Conservation (phyloP, 192 early-diverging fungal species). For the Entomortierella chlamydospora region DNA sequence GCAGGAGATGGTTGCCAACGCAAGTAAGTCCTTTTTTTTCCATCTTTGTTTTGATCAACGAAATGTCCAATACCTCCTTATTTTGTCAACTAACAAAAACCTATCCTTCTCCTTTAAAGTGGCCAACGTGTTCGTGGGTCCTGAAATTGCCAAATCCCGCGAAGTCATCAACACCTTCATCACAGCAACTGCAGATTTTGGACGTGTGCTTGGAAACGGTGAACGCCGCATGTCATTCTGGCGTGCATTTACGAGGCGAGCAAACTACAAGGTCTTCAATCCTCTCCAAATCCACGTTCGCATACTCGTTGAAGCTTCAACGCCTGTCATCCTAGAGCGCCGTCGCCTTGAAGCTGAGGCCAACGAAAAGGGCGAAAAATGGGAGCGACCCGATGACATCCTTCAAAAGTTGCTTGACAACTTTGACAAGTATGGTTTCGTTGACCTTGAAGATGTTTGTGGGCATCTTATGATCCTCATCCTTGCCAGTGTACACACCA, state of each 20-base stretch:
- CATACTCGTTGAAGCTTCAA: slow-evolving; percentile 9
- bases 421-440: slow-evolving; percentile 43
- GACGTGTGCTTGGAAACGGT: slow-evolving; percentile 10
- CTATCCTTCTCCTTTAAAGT: slow-evolving; percentile 11
- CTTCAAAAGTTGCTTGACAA: slow-evolving; percentile 49
- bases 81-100: too few species aligned
- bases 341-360: slow-evolving; percentile 29
- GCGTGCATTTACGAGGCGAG: background rate
- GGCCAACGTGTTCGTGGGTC: slow-evolving; percentile 37
- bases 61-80: too few species aligned
- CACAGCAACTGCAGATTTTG: slow-evolving; percentile 27
- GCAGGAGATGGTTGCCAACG: slow-evolving; percentile 44
- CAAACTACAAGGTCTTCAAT: slow-evolving; percentile 11
- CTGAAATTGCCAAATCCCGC: slow-evolving; percentile 29
- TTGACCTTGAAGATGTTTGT: slow-evolving; percentile 46
- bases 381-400: slow-evolving; percentile 49
- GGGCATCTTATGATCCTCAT: slow-evolving; percentile 43
- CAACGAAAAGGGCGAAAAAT: slow-evolving; percentile 4
- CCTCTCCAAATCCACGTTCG: slow-evolving; percentile 29
- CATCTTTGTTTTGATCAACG: too few species aligned
- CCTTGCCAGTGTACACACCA: slow-evolving; percentile 51
- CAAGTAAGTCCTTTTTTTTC: slow-evolving; percentile 36
- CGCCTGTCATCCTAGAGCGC: slow-evolving; percentile 36
- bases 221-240: slow-evolving; percentile 4
- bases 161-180: slow-evolving; percentile 37